Conservation (phyloP, 2,329 filamentous ascomycete genomes). For the Stemphylium beticola region DNA sequence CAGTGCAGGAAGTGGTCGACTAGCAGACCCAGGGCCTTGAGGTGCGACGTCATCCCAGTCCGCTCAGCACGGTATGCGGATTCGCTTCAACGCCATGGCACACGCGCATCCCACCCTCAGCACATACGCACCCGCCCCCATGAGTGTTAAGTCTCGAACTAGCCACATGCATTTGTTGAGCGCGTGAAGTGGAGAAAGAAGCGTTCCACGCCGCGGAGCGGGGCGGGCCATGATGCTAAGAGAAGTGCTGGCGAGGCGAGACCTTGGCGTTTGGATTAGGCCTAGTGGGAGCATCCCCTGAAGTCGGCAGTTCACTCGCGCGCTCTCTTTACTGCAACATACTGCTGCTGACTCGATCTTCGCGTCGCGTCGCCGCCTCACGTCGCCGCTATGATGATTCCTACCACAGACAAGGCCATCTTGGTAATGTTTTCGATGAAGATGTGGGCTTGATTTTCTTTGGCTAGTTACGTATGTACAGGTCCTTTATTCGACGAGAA, state of each 20-base stretch:
- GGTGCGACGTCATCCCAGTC: too few species aligned
- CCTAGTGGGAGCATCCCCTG: neutral
- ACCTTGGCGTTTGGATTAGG: neutral
- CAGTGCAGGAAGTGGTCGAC: too few species aligned
- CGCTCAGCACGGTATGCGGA: neutral
- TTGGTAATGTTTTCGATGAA: neutral
- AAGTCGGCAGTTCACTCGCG: neutral
- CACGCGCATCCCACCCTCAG: neutral
- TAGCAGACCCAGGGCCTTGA: too few species aligned
- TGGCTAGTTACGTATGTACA: neutral
- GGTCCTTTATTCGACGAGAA: neutral
- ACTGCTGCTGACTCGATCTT: neutral
- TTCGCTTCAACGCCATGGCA: neutral
- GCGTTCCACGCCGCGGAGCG: neutral
- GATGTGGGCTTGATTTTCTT: too few species aligned
- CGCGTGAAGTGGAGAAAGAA: neutral
- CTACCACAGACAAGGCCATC: too few species aligned
- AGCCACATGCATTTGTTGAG: neutral
- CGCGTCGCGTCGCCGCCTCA: neutral
- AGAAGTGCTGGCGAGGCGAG: neutral
- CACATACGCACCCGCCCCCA: too few species aligned
- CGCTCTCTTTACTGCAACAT: too few species aligned
- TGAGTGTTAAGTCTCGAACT: neutral
- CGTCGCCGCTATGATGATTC: too few species aligned
- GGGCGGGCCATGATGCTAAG: neutral